phyloP scores from a whole-genome alignment of 257 asterid genomes.

The Parsonsia alboflavescens region DNA sequence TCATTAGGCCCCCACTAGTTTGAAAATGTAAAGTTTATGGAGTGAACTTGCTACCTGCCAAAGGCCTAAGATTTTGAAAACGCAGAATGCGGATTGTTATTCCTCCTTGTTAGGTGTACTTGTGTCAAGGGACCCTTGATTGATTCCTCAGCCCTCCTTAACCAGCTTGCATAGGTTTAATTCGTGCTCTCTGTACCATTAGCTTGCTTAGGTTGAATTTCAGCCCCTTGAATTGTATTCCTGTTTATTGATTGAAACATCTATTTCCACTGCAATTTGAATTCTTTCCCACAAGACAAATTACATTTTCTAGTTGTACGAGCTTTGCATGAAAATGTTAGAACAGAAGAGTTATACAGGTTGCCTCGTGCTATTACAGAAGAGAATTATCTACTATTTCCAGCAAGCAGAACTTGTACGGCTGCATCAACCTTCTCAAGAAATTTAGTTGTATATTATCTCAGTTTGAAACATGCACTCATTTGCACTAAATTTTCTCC shows the following conservation, averaged over 20 bases:
- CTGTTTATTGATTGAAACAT: not conserved
- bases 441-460: not conserved
- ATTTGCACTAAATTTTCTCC: not conserved
- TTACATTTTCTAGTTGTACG: not conserved
- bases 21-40: not conserved
- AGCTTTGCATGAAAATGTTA: not conserved
- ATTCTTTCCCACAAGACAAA: not conserved
- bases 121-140: not conserved
- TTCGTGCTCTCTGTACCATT: no score
- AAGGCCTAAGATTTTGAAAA: not conserved
- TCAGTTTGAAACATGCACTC: not conserved
- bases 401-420: not conserved
- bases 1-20: not conserved
- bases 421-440: not conserved
- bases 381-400: not conserved
- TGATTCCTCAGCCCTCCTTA: not conserved
- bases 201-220: not conserved
- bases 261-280: not conserved
- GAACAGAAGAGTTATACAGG: not conserved
- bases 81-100: no score
- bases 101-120: not conserved
- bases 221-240: not conserved
- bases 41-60: not conserved
- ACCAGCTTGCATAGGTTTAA: not conserved
- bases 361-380: not conserved